These are phyloP conservation scores for Crithidia bombi DNA, from an alignment of 208 protist species.

Conservation along the genomic window DNA sequence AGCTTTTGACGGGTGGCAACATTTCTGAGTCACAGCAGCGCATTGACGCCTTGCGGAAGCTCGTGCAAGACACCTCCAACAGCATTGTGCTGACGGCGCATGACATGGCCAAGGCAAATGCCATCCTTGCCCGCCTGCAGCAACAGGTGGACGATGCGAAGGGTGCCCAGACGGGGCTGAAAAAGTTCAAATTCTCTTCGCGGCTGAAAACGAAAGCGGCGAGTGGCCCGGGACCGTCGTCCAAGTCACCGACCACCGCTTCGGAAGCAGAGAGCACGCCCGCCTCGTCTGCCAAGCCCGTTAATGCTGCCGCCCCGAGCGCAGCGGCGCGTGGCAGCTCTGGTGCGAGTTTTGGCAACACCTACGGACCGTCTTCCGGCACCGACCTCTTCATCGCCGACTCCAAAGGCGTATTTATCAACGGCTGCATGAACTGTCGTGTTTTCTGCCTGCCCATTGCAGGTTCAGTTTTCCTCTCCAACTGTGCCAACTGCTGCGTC, in stretches of 20 bases:
- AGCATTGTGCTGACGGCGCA: conserved; percentile 67
- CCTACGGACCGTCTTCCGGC: conserved; percentile 44
- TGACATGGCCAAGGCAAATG: conserved; percentile 82
- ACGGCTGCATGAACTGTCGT: conserved; percentile 49
- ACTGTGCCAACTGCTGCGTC: conserved; percentile 64
- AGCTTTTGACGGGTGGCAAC: conserved; percentile 29
- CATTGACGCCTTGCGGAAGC: conserved; percentile 46
- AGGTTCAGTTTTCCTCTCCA: conserved; percentile 80
- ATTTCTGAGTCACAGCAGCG: conserved; percentile 46
- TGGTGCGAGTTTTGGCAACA: conserved; percentile 27
- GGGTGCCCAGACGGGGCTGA: conserved; percentile 9
- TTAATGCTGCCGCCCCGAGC: background rate
- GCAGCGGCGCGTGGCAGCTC: background rate
- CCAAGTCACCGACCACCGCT: background rate
- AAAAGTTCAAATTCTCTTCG: conserved; percentile 72
- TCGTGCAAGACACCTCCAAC: conserved; percentile 67
- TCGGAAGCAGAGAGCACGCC: background rate
- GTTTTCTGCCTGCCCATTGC: conserved; percentile 71
- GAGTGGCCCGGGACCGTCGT: background rate
- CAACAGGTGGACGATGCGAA: conserved; percentile 51
- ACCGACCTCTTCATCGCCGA: conserved; percentile 47
- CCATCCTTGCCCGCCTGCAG: conserved; percentile 65
- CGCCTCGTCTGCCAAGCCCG: background rate
- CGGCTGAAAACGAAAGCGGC: conserved; percentile 18
- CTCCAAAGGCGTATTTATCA: conserved; percentile 66